Conservation (phyloP, 768 basidiomycete species). For the Pisolithus marmoratus region DNA sequence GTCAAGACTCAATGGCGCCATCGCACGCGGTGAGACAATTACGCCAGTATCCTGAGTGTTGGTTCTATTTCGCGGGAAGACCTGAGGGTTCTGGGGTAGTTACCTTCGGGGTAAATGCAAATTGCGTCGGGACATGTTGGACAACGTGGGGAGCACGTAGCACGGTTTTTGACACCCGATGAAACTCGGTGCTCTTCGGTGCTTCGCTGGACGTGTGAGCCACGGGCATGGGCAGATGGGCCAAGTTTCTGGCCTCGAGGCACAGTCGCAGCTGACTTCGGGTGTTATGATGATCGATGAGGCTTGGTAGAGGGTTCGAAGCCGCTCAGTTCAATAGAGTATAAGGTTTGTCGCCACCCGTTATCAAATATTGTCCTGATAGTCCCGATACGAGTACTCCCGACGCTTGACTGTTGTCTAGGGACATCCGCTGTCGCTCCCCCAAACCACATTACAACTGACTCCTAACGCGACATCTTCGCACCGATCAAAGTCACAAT, state of each 20-base stretch:
- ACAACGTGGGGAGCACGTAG: neutral
- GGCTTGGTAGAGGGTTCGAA: slow-evolving; percentile 1
- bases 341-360: too few species aligned
- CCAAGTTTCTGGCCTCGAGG: neutral
- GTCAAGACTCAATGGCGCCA: neutral
- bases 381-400: too few species aligned
- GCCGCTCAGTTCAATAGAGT: neutral
- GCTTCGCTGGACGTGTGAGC: neutral
- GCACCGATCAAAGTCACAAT: neutral
- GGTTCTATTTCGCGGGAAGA: neutral
- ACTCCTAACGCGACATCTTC: neutral
- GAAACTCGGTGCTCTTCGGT: neutral
- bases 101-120: slow-evolving; percentile 1
- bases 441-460: neutral
- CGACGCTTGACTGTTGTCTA: too few species aligned
- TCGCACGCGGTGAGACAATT: neutral
- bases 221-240: neutral
- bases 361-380: too few species aligned
- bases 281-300: too few species aligned
- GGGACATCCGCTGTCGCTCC: too few species aligned
- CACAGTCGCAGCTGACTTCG: neutral
- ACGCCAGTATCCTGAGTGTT: neutral
- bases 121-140: neutral
- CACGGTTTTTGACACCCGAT: neutral
- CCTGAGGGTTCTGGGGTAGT: slow-evolving; percentile 4